A percentile compares a stretch with the other conserved stretches of the same genome.
Conservation (phyloP, 371 early-diverging fungal species). For the Phascolomyces articulosus region DNA sequence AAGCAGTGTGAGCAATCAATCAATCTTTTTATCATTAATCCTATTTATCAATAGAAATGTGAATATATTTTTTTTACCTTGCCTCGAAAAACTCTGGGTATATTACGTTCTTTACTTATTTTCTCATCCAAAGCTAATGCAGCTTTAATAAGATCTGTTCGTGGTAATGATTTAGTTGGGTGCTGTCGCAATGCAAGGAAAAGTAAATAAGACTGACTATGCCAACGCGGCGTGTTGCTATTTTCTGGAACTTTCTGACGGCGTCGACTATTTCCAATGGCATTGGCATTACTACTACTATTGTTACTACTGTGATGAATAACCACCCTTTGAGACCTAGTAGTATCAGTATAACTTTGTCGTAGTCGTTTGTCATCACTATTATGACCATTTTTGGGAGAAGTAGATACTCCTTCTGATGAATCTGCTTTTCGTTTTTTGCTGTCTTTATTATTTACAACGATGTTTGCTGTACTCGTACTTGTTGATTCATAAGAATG, state of each 20-base stretch:
- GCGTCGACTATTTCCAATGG: not conserved
- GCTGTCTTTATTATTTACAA: not conserved
- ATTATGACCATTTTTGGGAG: not conserved
- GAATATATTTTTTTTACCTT: slow-evolving; percentile 51
- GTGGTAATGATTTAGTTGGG: slow-evolving; percentile 62
- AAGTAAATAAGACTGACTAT: slow-evolving; percentile 81
- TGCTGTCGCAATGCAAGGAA: slow-evolving; percentile 77
- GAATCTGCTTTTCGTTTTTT: not conserved
- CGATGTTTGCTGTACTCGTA: not conserved
- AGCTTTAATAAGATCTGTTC: slow-evolving; percentile 69
- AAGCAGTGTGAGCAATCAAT: too few relatives aligned
- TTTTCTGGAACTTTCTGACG: slow-evolving; percentile 57
- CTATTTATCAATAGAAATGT: too few relatives aligned
- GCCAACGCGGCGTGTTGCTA: slow-evolving; percentile 72
- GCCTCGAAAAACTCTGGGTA: slow-evolving; percentile 81
- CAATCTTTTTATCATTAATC: too few relatives aligned
- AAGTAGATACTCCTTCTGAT: not conserved
- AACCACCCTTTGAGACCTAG: not conserved
- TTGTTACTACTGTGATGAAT: not conserved
- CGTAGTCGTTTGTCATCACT: not conserved
- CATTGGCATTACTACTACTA: not conserved
- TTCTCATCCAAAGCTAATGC: slow-evolving; percentile 75
- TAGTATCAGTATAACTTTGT: not conserved
- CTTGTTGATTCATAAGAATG: not conserved
- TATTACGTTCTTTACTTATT: slow-evolving; percentile 63